Percentiles rank a stretch among this genome's conserved stretches.
These are phyloP conservation scores for Castanospermum australe DNA, from an alignment of 306 rosid genomes.

Conservation along the genomic window DNA sequence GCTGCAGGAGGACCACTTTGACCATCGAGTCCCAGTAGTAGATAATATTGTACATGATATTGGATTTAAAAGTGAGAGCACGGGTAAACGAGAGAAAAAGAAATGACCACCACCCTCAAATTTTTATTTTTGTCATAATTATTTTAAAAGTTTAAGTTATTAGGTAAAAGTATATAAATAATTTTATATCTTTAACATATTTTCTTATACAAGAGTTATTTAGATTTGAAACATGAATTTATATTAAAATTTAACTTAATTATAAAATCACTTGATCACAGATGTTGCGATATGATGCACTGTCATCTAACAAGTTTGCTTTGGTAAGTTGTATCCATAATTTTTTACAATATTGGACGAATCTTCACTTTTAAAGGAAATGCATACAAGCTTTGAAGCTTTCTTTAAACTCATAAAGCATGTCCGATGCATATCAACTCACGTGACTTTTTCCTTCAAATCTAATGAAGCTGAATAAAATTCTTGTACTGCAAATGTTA, in stretches of 20 bases:
- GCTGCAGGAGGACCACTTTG: background rate
- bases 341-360: background rate
- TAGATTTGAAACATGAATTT: no score
- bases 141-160: no score
- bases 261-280: no score
- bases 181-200: no score
- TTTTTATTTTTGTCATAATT: no score
- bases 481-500: background rate
- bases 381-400: background rate
- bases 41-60: background rate
- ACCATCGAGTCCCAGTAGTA: background rate
- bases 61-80: slow-evolving; percentile 15
- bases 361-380: slow-evolving; percentile 12
- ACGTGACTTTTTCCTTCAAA: slow-evolving; percentile 8
- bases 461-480: background rate
- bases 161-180: no score
- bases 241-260: no score
- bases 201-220: no score
- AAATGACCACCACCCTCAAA: background rate
- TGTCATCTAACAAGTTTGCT: no score
- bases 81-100: background rate
- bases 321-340: slow-evolving; percentile 6
- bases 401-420: background rate
- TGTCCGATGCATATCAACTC: background rate
- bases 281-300: no score